Conservation (phyloP, 2,329 filamentous ascomycete species). For the Apiospora malaysiana region DNA sequence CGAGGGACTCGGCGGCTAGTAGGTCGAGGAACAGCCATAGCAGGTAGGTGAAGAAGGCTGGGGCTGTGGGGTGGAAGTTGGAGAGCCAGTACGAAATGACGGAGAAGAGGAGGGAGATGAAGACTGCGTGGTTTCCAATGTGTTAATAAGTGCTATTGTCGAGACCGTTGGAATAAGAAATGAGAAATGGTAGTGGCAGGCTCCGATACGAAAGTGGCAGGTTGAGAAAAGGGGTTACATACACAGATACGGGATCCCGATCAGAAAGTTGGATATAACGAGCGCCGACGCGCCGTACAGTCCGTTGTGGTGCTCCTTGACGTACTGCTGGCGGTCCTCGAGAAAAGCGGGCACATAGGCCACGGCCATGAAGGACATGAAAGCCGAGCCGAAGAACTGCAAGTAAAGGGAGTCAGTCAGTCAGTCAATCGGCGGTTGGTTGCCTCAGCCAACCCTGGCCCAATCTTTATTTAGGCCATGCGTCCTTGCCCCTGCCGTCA, state of each 20-base stretch:
- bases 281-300: slow-evolving; percentile 78
- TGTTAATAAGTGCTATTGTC: neutral
- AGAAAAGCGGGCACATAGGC: slow-evolving; percentile 86
- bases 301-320: slow-evolving; percentile 82
- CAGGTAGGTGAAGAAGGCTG: slow-evolving; percentile 77
- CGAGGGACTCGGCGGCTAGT: slow-evolving; percentile 80
- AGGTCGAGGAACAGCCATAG: slow-evolving; percentile 88
- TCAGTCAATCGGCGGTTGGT: neutral
- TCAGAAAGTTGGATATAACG: slow-evolving; percentile 79
- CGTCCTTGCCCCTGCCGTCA: no score
- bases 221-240: slow-evolving; percentile 30
- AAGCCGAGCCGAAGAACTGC: slow-evolving; percentile 72
- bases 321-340: slow-evolving; percentile 75
- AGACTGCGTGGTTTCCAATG: slow-evolving; percentile 47
- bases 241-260: slow-evolving; percentile 81
- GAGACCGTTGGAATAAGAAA: no score
- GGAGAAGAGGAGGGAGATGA: slow-evolving; percentile 79
- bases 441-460: no score
- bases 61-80: slow-evolving; percentile 70
- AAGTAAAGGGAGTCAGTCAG: neutral
- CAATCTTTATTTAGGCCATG: no score
- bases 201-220: no score
- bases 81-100: slow-evolving; percentile 80
- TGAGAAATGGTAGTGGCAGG: neutral
- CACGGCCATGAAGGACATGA: slow-evolving; percentile 83